A percentile compares a stretch with the other conserved stretches of the same genome.
Conservation (phyloP, 305 asterid genomes). For the Lippia alba region DNA sequence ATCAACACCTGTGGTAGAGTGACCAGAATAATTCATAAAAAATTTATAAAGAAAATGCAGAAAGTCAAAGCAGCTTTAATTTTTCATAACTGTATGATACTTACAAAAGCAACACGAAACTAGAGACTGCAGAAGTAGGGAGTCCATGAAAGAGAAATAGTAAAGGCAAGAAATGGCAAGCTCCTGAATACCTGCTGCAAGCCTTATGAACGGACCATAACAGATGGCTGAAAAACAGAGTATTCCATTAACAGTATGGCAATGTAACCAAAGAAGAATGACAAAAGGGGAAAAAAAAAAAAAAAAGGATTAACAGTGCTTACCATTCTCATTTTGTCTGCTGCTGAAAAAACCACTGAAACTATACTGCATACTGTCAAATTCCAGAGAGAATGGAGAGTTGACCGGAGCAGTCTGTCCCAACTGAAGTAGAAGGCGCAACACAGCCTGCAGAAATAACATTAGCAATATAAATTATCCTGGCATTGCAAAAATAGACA, state of each 20-base stretch:
- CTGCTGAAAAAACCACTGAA: conserved; percentile 63
- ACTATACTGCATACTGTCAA: conserved; percentile 61
- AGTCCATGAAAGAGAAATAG: conserved; percentile 71
- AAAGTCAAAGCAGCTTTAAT: conserved; percentile 5
- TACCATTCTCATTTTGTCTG: conserved; percentile 55
- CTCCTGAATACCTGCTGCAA: conserved; percentile 78
- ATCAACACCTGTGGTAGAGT: conserved; percentile 60
- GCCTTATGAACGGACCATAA: conserved; percentile 86
- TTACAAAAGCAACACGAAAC: conserved; percentile 88
- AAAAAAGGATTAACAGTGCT: conserved; percentile 31
- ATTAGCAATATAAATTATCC: conserved; percentile 16
- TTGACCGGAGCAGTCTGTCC: conserved; percentile 64
- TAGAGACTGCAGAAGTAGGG: conserved; percentile 72
- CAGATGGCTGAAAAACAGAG: conserved; percentile 49
- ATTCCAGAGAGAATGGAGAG: conserved; percentile 55
- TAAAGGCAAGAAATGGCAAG: conserved; percentile 82
- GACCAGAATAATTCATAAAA: conserved; percentile 26
- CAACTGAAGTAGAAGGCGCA: conserved; percentile 67
- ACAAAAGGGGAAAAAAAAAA: neutral
- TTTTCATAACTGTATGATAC: conserved; percentile 35
- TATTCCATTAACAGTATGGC: conserved; percentile 30
- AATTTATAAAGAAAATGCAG: conserved; percentile 1
- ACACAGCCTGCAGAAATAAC: conserved; percentile 71
- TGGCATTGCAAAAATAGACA: conserved; percentile 23
- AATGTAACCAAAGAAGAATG: conserved; percentile 29